Evolutionary conservation across 768 basidiomycete species (phyloP).

Genomic region (Kwoniella mangroviensis): DNA sequence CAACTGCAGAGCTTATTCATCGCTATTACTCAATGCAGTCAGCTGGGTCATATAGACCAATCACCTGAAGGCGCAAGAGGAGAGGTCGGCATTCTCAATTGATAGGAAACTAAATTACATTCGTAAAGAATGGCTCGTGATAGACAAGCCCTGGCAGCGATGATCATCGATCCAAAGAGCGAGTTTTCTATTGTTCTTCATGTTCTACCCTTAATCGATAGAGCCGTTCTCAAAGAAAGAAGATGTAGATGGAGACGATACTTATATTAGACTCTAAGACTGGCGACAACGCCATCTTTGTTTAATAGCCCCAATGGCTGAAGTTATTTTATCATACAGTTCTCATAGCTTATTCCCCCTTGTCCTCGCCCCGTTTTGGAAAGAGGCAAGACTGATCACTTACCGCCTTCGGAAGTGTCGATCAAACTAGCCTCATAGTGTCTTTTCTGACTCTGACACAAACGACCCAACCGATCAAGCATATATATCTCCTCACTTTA

Average conservation of each 20-base stretch:
- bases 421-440: constrained; percentile 12
- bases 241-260: constrained; percentile 2
- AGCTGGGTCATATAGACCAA: background rate
- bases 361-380: background rate
- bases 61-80: background rate
- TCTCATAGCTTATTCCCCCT: background rate
- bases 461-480: constrained; percentile 8
- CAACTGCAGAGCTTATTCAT: background rate
- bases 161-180: constrained; percentile 1
- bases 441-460: background rate
- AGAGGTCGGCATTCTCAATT: constrained; percentile 6
- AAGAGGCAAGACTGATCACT: constrained; percentile 9
- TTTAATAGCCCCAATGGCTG: constrained; percentile 20
- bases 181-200: background rate
- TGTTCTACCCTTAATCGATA: background rate
- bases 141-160: constrained; percentile 10
- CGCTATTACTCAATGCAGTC: constrained; percentile 23
- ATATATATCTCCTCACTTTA: constrained; percentile 6
- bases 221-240: constrained; percentile 12
- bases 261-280: constrained; percentile 11
- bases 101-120: background rate
- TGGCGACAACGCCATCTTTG: constrained; percentile 23
- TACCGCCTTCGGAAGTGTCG: constrained; percentile 25
- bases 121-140: constrained; percentile 20
- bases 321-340: constrained; percentile 10